Conservation (phyloP, 192 early-diverging fungal species). For the Coemansia asiatica region DNA sequence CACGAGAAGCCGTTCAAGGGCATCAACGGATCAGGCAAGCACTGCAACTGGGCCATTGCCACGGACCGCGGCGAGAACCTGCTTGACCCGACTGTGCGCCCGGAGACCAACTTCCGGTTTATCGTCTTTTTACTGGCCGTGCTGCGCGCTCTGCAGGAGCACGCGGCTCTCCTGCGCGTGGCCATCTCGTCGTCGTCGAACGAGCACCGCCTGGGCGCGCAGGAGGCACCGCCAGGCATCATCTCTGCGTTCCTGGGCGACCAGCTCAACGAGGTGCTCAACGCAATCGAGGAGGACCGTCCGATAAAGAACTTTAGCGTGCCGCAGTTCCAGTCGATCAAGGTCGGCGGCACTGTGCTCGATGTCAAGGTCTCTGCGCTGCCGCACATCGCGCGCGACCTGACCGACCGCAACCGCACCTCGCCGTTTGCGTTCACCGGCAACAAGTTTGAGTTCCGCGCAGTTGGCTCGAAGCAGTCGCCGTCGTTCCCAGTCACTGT, state of each 20-base stretch:
- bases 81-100: conserved; percentile 90
- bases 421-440: conserved; percentile 99
- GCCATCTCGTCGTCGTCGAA: conserved; percentile 93
- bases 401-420: conserved; percentile 99
- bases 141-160: conserved; percentile 88
- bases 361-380: conserved; percentile 94
- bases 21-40: conserved; percentile 98
- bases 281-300: conserved; percentile 87
- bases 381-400: conserved; percentile 88
- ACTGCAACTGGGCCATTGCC: conserved; percentile 97
- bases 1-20: conserved; percentile 99
- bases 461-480: conserved; percentile 97
- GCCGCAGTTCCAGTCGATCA: conserved; percentile 88
- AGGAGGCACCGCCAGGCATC: conserved; percentile 97
- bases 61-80: conserved; percentile 97
- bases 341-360: conserved; percentile 91
- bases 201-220: conserved; percentile 97
- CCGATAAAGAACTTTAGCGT: conserved; percentile 83
- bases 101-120: conserved; percentile 99
- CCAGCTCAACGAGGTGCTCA: conserved; percentile 92
- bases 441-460: conserved; percentile 99
- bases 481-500: conserved; percentile 94
- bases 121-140: conserved; percentile 91
- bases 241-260: conserved; percentile 97
- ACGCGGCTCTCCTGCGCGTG: conserved; percentile 88